A percentile compares a stretch with the other conserved stretches of the same genome.
These are phyloP conservation scores for Calocera cornea DNA, from an alignment of 768 basidiomycete species.

Conservation along the genomic window DNA sequence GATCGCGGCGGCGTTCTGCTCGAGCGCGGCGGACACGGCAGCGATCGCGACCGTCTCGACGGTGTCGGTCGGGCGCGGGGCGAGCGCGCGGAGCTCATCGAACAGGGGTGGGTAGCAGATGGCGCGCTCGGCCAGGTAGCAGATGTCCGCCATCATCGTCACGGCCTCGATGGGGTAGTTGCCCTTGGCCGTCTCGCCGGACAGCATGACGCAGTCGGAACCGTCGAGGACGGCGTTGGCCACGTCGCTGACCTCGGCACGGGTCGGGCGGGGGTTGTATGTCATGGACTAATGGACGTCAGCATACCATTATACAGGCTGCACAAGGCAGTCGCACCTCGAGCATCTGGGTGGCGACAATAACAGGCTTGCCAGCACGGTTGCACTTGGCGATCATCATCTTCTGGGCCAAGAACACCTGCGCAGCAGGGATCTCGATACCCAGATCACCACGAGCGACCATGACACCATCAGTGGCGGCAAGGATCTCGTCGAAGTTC, in stretches of 20 bases:
- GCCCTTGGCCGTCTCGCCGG: slow-evolving; percentile 98
- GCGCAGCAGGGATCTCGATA: slow-evolving; percentile 98
- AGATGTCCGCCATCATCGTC: slow-evolving; percentile 99
- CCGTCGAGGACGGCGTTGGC: slow-evolving; percentile 99
- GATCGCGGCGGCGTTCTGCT: slow-evolving; percentile 91
- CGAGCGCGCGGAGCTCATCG: slow-evolving; percentile 68
- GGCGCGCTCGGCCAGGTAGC: slow-evolving; percentile 86
- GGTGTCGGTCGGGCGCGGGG: slow-evolving; percentile 81
- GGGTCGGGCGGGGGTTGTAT: slow-evolving; percentile 98
- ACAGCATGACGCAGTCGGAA: slow-evolving; percentile 98
- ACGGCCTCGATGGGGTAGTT: slow-evolving; percentile 91
- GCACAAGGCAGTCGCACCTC: slow-evolving; percentile 40
- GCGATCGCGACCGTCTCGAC: slow-evolving; percentile 93
- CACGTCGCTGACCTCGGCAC: slow-evolving; percentile 97
- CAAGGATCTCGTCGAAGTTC: slow-evolving; percentile 97
- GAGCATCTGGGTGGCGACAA: slow-evolving; percentile 99
- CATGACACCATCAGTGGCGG: slow-evolving; percentile 96
- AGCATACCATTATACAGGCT: neutral
- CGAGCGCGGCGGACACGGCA: slow-evolving; percentile 85
- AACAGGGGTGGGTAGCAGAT: slow-evolving; percentile 92
- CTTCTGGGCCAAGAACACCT: slow-evolving; percentile 98
- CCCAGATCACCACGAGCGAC: slow-evolving; percentile 98
- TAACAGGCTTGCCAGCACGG: slow-evolving; percentile 92
- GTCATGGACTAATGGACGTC: slow-evolving; percentile 69
- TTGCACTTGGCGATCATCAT: slow-evolving; percentile 99